Base-by-base conservation (phyloP, 176 grass and related monocot genomes). In the Zizania latifolia region DNA sequence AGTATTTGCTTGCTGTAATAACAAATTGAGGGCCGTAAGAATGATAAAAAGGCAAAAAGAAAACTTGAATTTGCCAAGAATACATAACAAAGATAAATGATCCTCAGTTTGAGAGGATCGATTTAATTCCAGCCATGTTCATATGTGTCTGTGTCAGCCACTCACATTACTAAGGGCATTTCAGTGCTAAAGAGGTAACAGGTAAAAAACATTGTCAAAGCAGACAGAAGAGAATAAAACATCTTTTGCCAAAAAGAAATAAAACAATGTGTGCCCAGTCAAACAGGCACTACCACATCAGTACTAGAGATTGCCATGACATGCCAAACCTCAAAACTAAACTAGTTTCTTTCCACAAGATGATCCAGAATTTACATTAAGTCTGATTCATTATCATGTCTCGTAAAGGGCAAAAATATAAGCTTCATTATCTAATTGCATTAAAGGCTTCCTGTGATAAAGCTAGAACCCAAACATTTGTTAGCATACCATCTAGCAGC, bases 1-100 rank as follows among this genome's bases (percentile, higher is more conserved):
- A 83, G 67, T 58, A 84, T 97, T 97, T 33, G 83, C 80, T 92
- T 98, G 91, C 91, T 98, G 89, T 31, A 83, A 75, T 21, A 70
- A 81, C 30, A 83, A 55, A 79, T 30, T 30, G 7, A 84, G 75
- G 33, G 45, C 76, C 26, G 72, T 76, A 73, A 84, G 57, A 17
- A 85, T 37, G 54, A 60, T 8, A 67, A 13, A 65, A 46, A 10
- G 10, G 29, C 6, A 48, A 59, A 27, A 74, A n/a, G 26, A 1
- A 74, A 35, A 41, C 23, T 70, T 51, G 17, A 62, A 62, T 62
- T 29, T 69, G 46, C 5, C 41, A 66, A 40, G 74, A 34, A 53
- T 26, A 54, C n/a, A 73, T 35, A 53, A 40, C 54, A 38, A 68
- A 19, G 61, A 31, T 34, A 35, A 15, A 53, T 24, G 5, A 40